Evolutionary conservation across 257 asterid species (phyloP), one percentile per base, ranked within the genome.

Genomic region (Petunia axillaris): DNA sequence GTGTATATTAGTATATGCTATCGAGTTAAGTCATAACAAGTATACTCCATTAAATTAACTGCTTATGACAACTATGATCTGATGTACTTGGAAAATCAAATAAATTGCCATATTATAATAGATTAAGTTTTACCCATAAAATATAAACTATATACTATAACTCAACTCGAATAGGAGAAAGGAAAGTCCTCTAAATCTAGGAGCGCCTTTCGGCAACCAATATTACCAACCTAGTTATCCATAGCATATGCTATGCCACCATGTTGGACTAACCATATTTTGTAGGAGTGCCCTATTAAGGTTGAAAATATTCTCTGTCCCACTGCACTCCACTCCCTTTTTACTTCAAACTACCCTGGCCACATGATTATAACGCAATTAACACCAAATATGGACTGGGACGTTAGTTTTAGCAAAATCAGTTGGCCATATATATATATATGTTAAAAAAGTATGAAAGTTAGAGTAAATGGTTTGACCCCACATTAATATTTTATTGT

Each of bases 101-200:
- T 25, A 25, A 25, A 25, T 25, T 25, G 25, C 25, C 25, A 25
- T 25, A 25, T 25, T 25, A 25, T 25, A 25, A 25, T 25, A 25
- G 25, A 25, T 25, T 25, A 25, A 25, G 25, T 25, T 25, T 25
- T 25, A 25, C 25, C 25, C 25, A 25, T 25, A 25, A 25, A 25
- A 25, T 25, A 25, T 25, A 25, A 25, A 25, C 25, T 25, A 25
- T 25, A 25, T 25, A 25, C 25, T 25, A 25, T 25, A 25, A 25
- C 25, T 25, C 25, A 25, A 25, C 25, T 25, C 25, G 25, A 25
- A 25, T 25, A 25, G 25, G 25, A 25, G 25, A 25, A 4, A 37
- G 46, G 35, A 76, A 76, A 41, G 64, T 44, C 64, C 63, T 74
- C 54, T 52, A 60, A 85, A 85, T 85, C 85, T 54, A 70, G 80